Base-by-base conservation (phyloP, 2,329 filamentous ascomycete species). In the Plenodomus tracheiphilus region DNA sequence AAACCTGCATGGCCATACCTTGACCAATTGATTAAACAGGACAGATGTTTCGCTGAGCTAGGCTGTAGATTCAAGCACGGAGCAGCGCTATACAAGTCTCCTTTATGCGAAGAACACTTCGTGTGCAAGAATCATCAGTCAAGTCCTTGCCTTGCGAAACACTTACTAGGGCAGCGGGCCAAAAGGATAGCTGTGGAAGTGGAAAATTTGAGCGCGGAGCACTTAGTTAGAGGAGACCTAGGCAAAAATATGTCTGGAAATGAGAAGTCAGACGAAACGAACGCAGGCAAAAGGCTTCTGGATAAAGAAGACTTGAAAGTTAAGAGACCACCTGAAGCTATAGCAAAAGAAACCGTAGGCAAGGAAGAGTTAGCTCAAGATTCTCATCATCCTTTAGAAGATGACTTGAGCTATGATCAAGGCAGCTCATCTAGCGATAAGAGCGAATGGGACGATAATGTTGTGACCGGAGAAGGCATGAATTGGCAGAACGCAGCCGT, bases 401-500 rank as follows among this genome's bases (percentile, higher is more conserved):
- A 39, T 44, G n/a, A 43, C 18, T 21, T 39, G 15, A 34, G 25
- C 28, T 22, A 43, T 43, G 17, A 44, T 43, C 17, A 16, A 39
- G 22, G 40, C 28, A 43, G 37, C 18, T 49, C 18, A 45, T 51
- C 45, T 22, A 47, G 45, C 22, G 18, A 51, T 39, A 10, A 25
- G 15, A 51, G 40, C 22, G 22, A 51, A 41, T 39, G 11, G 32
- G 36, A 42, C 25, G 21, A 42, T 28, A 20, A 34, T 18, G 8
- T 43, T 44, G 30, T 47, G 17, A 38, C 41, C 18, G 22, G 41
- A 47, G 44, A 44, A 47, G 49, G 45, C 19, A 22, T 45, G 30
- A 52, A 48, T 52, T 11, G 19, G 49, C 20, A 47, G 36, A 44
- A 47, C n/a, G 34, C 19, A 44, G 38, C 44, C 21, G 18, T 41